Evolutionary conservation across 2,329 filamentous ascomycete species (phyloP).

Genomic region (Venturia effusa): DNA sequence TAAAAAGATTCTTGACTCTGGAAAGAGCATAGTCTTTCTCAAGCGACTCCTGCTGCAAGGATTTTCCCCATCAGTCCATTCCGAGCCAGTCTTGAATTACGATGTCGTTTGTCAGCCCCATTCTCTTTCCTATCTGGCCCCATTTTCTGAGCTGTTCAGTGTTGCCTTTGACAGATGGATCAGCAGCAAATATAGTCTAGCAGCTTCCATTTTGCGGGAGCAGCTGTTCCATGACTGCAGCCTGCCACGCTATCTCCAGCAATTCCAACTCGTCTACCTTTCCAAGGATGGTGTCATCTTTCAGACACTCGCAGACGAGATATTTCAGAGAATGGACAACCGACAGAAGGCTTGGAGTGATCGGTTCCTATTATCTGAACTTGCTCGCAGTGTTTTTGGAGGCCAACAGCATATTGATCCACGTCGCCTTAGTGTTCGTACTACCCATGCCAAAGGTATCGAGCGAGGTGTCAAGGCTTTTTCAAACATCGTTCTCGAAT

Average conservation of each 20-base stretch:
- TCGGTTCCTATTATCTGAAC: conserved; percentile 66
- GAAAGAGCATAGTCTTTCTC: conserved; percentile 80
- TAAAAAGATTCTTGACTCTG: conserved; percentile 68
- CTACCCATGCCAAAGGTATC: conserved; percentile 34
- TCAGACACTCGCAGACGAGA: conserved; percentile 51
- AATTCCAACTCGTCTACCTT: conserved; percentile 64
- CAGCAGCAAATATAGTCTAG: conserved; percentile 58
- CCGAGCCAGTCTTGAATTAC: conserved; percentile 40
- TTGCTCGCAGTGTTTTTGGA: conserved; percentile 62
- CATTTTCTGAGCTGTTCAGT: conserved; percentile 67
- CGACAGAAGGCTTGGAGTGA: conserved; percentile 60
- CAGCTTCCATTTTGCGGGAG: conserved; percentile 53
- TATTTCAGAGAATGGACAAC: conserved; percentile 67
- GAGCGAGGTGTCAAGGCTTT: conserved; percentile 52
- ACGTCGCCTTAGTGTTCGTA: conserved; percentile 51
- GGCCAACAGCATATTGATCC: conserved; percentile 41
- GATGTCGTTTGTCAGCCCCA: conserved; percentile 41
- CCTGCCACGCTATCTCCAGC: conserved; percentile 52
- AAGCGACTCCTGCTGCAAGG: conserved; percentile 37
- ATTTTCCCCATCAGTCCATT: conserved; percentile 9
- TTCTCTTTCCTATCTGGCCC: conserved; percentile 38
- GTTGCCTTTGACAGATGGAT: conserved; percentile 67
- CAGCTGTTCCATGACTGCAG: conserved; percentile 60
- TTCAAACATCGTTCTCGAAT: conserved; percentile 53
- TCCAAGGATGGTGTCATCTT: conserved; percentile 62